Percentiles rank a stretch among this genome's conserved stretches.
Conservation (phyloP, 1,139 yeast species). For the Diutina rugosa region DNA sequence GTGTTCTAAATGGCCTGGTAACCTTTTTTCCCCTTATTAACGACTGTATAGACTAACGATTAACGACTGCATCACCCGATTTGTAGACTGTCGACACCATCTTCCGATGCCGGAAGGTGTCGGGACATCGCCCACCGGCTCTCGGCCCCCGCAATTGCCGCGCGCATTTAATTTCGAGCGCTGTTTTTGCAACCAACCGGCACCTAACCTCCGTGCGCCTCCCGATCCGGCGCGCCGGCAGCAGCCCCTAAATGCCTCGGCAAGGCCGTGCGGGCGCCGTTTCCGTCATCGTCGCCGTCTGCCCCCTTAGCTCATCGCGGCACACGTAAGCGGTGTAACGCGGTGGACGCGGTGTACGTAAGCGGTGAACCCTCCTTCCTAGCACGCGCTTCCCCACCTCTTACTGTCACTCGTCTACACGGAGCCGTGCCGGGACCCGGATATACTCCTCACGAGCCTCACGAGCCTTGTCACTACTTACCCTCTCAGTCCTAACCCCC, state of each 20-base stretch:
- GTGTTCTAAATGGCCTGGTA: conserved; percentile 8
- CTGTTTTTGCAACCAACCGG: background rate
- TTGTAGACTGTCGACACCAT: background rate
- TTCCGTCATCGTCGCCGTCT: no score
- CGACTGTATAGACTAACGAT: conserved; percentile 1
- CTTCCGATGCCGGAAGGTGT: background rate
- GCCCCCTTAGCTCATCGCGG: background rate
- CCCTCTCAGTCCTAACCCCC: no score
- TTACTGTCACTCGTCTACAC: no score
- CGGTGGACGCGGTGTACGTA: no score
- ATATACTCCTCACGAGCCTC: no score
- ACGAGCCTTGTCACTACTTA: no score
- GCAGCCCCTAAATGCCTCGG: no score
- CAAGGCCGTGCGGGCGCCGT: no score
- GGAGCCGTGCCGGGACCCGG: no score
- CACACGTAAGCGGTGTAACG: background rate
- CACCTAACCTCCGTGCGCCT: background rate
- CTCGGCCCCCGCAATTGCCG: background rate
- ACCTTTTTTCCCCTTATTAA: background rate
- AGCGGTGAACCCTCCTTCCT: no score
- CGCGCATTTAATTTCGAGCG: background rate
- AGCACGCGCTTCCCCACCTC: no score
- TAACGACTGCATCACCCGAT: background rate
- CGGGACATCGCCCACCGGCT: background rate
- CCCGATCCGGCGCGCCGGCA: no score